Percentiles rank a stretch among this genome's conserved stretches.
phyloP scores from a whole-genome alignment of 176 grass and related monocot genomes.

The Paspalum vaginatum region DNA sequence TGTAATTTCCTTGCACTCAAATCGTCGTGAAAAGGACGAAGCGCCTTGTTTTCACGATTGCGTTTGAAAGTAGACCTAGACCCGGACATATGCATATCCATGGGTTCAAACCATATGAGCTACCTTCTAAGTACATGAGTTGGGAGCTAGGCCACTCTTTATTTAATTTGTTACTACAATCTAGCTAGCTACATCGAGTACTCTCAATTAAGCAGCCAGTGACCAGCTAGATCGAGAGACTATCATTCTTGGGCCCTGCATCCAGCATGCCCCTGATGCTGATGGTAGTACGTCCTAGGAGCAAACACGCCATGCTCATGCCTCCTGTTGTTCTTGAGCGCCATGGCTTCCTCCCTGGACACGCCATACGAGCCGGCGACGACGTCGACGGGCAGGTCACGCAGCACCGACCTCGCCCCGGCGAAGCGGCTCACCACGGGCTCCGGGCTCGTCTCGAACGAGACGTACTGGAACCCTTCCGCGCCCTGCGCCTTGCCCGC shows the following conservation, averaged over 20 bases:
- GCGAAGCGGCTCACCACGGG: background rate
- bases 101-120: no score
- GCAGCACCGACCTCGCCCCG: background rate
- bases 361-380: background rate
- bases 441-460: background rate
- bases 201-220: no score
- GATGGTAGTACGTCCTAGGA: background rate
- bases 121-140: no score
- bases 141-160: no score
- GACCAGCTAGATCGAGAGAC: no score
- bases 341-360: background rate
- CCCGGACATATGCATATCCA: no score
- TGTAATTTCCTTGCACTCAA: no score
- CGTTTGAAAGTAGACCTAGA: no score
- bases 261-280: background rate
- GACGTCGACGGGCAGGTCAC: background rate
- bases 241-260: background rate
- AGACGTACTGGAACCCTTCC: conserved; percentile 12
- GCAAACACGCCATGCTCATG: background rate
- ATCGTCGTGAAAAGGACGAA: no score
- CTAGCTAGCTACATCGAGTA: no score
- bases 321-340: background rate
- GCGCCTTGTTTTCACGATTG: no score
- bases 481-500: background rate
- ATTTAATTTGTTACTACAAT: no score